Evolutionary conservation across 208 protist genomes (phyloP).

Genomic region (Crithidia mellificae): DNA sequence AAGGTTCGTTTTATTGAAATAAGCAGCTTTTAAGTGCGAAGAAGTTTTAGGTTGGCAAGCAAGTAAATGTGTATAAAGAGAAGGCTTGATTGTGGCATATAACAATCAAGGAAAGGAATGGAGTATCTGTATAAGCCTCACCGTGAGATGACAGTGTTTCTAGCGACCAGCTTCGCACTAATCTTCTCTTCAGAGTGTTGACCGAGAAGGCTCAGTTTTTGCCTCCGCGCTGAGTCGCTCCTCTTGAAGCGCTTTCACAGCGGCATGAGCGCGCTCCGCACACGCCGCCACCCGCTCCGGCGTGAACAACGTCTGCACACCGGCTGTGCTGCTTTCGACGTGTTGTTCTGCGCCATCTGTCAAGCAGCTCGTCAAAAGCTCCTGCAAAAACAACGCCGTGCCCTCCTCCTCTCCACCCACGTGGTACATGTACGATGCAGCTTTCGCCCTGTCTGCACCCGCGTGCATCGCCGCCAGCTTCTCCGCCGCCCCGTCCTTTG

Average conservation of each 20-base stretch:
- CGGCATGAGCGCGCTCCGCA: conserved; percentile 15
- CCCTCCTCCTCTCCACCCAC: conserved; percentile 71
- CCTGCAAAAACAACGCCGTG: conserved; percentile 51
- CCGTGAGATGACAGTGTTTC: too few relatives aligned
- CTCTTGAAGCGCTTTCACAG: conserved; percentile 9
- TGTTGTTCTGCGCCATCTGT: conserved; percentile 10
- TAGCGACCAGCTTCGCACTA: too few relatives aligned
- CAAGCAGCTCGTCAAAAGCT: conserved; percentile 30
- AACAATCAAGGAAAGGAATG: too few relatives aligned
- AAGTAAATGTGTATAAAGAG: too few relatives aligned
- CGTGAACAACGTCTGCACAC: conserved; percentile 32
- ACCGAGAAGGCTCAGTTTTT: neutral
- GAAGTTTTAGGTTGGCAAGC: too few relatives aligned
- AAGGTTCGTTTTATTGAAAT: too few relatives aligned
- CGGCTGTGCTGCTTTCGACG: neutral
- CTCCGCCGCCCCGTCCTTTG: conserved; percentile 18
- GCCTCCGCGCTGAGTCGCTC: neutral
- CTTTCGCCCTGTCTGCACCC: neutral
- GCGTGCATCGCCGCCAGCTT: conserved; percentile 8
- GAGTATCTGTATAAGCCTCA: too few relatives aligned
- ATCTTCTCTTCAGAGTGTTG: conserved; percentile 7
- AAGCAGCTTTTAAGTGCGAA: too few relatives aligned
- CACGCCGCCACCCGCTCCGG: conserved; percentile 26
- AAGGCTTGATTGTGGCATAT: too few relatives aligned
- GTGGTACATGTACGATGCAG: conserved; percentile 19